Evolutionary conservation across 2,329 filamentous ascomycete genomes (phyloP).

Genomic region (Cyphellophora attinorum): DNA sequence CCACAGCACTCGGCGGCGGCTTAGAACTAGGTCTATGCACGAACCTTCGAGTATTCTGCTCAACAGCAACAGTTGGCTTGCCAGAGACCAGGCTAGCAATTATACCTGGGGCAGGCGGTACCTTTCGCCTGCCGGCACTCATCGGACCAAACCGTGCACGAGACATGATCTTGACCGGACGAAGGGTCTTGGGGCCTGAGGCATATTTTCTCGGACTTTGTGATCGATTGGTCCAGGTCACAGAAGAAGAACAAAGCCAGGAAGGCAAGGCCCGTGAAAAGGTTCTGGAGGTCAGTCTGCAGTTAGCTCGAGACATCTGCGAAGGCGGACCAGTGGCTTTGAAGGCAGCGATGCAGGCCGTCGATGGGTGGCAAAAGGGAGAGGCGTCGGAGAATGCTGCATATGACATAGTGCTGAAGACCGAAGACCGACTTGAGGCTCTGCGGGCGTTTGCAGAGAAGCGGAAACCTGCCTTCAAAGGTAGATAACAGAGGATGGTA

Average conservation of each 20-base stretch:
- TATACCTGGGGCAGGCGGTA: conserved; percentile 88
- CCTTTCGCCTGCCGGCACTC: conserved; percentile 71
- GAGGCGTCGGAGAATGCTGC: conserved; percentile 78
- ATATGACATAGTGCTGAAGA: conserved; percentile 74
- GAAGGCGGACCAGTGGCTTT: conserved; percentile 81
- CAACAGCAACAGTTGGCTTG: conserved; percentile 67
- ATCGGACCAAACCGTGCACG: conserved; percentile 75
- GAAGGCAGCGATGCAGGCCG: conserved; percentile 67
- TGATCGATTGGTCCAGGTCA: conserved; percentile 77
- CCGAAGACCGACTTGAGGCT: conserved; percentile 81
- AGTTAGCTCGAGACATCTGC: conserved; percentile 74
- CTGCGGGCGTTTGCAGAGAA: conserved; percentile 75
- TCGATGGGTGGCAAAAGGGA: conserved; percentile 53
- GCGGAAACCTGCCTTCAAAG: conserved; percentile 58
- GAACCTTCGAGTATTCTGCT: conserved; percentile 77
- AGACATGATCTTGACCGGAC: conserved; percentile 81
- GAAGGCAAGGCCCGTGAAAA: conserved; percentile 53
- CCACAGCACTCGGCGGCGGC: conserved; percentile 80
- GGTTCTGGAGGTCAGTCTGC: conserved; percentile 66
- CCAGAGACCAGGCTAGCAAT: conserved; percentile 91
- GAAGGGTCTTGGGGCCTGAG: conserved; percentile 72
- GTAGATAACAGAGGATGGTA: conserved; percentile 22
- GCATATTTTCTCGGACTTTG: conserved; percentile 87
- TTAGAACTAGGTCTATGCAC: conserved; percentile 87
- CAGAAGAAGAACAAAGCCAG: conserved; percentile 42